phyloP scores from a whole-genome alignment of 2,329 filamentous ascomycete species.

The Pseudogymnoascus sp. region DNA sequence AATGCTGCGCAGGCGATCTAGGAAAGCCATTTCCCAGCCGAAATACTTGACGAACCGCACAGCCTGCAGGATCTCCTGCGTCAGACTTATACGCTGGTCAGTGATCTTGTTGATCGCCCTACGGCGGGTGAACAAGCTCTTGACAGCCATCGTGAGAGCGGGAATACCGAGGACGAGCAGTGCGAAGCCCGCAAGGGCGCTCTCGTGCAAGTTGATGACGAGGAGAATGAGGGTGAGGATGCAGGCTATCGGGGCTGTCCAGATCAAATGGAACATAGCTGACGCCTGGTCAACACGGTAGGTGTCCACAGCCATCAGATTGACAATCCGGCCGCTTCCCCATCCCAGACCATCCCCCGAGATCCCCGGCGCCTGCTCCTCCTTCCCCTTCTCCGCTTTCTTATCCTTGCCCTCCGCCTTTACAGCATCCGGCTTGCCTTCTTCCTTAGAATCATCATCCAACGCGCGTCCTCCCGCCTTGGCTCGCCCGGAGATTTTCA shows the following conservation, averaged over 20 bases:
- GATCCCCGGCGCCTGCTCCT: slow-evolving; percentile 40
- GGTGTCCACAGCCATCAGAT: slow-evolving; percentile 91
- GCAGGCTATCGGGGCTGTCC: slow-evolving; percentile 76
- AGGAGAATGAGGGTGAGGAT: slow-evolving; percentile 73
- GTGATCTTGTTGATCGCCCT: slow-evolving; percentile 86
- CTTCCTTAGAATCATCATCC: slow-evolving; percentile 30
- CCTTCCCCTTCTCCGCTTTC: slow-evolving; percentile 31
- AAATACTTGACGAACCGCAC: slow-evolving; percentile 96
- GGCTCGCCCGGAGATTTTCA: slow-evolving; percentile 80
- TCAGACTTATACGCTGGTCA: slow-evolving; percentile 83
- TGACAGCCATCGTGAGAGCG: slow-evolving; percentile 68
- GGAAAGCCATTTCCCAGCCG: slow-evolving; percentile 86
- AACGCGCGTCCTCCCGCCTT: slow-evolving; percentile 66
- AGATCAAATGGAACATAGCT: slow-evolving; percentile 83
- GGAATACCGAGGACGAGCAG: slow-evolving; percentile 74
- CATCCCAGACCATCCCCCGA: slow-evolving; percentile 71
- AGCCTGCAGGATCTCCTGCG: slow-evolving; percentile 84
- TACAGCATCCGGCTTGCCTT: slow-evolving; percentile 39
- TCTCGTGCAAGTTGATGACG: slow-evolving; percentile 81
- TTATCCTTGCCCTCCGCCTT: slow-evolving; percentile 35
- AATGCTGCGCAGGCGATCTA: slow-evolving; percentile 67
- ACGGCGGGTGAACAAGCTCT: slow-evolving; percentile 66
- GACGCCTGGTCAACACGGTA: slow-evolving; percentile 86
- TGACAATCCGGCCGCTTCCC: slow-evolving; percentile 87
- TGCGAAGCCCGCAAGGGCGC: slow-evolving; percentile 79